Conservation (phyloP, 75 land plant genomes). For the Adiantum capillusveneris region DNA sequence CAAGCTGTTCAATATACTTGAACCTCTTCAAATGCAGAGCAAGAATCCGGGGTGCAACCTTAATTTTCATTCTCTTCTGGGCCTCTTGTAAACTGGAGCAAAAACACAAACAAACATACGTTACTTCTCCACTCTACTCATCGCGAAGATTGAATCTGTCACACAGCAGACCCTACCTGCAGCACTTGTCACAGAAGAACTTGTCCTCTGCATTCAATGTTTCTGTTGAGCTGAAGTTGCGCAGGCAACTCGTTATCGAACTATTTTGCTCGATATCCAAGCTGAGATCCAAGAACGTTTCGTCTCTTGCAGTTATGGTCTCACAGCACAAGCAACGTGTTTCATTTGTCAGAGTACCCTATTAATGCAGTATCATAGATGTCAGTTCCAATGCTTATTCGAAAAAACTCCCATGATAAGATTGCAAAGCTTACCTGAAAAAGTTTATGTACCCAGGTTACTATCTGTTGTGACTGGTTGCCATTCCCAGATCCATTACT, state of each 20-base stretch:
- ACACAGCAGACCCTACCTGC: no score
- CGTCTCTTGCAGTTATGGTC: constrained; percentile 96
- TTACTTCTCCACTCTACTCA: no score
- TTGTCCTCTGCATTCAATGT: constrained; percentile 93
- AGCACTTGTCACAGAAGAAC: constrained; percentile 97
- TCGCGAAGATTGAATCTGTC: no score
- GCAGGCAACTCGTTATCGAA: constrained; percentile 91
- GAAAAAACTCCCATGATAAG: no score
- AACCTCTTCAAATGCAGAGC: constrained; percentile 93
- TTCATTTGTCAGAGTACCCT: constrained; percentile 93
- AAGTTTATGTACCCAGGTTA: constrained; percentile 94
- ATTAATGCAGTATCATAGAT: not conserved
- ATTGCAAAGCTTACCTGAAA: constrained; percentile 55
- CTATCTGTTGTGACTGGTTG: constrained; percentile 43
- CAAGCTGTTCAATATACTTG: constrained; percentile 92
- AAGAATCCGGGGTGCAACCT: constrained; percentile 75
- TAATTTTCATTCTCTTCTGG: constrained; percentile 96
- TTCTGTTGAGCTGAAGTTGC: constrained; percentile 93
- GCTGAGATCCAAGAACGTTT: constrained; percentile 88
- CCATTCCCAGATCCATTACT: constrained; percentile 56
- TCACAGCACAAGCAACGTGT: constrained; percentile 90
- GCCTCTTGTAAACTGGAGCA: constrained; percentile 89
- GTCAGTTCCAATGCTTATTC: no score
- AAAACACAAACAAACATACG: not conserved
- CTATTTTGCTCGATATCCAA: constrained; percentile 97